A percentile compares a stretch with the other conserved stretches of the same genome.
These are phyloP conservation scores for Pelargonium nanum DNA, from an alignment of 345 rosid species.

Conservation along the genomic window DNA sequence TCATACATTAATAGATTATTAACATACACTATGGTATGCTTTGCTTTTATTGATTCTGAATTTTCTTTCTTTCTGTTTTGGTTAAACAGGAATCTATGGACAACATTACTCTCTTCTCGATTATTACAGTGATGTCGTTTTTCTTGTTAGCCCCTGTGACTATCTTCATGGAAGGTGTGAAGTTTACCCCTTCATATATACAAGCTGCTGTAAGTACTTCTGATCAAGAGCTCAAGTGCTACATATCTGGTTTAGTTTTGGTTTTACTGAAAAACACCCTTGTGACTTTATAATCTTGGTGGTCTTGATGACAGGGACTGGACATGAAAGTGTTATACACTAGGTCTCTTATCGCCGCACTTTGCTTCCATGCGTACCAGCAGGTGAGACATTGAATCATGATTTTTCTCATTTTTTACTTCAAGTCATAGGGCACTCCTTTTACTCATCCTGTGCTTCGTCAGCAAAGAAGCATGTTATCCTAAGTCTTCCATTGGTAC, in stretches of 20 bases:
- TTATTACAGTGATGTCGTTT: constrained; percentile 90
- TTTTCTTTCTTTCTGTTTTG: background rate
- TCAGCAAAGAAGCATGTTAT: background rate
- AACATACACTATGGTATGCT: background rate
- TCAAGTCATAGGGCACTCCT: constrained; percentile 1
- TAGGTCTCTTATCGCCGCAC: constrained; percentile 38
- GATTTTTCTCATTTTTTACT: background rate
- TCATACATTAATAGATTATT: background rate
- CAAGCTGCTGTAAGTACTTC: constrained; percentile 67
- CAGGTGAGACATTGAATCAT: constrained; percentile 21
- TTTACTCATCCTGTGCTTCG: background rate
- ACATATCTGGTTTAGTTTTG: background rate
- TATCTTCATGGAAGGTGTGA: constrained; percentile 74
- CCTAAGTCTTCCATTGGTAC: background rate
- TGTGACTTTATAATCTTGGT: background rate
- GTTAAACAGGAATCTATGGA: constrained; percentile 74
- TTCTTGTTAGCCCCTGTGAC: constrained; percentile 72
- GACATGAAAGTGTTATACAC: constrained; percentile 26
- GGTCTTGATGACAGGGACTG: constrained; percentile 26
- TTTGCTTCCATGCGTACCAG: constrained; percentile 52
- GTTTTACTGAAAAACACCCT: background rate
- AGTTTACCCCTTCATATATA: constrained; percentile 75
- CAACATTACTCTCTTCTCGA: constrained; percentile 97
- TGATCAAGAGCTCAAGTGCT: background rate
- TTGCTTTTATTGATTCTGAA: background rate